These are phyloP conservation scores for Phoenix dactylifera DNA, from an alignment of 176 grass and related monocot genomes.

Conservation along the genomic window DNA sequence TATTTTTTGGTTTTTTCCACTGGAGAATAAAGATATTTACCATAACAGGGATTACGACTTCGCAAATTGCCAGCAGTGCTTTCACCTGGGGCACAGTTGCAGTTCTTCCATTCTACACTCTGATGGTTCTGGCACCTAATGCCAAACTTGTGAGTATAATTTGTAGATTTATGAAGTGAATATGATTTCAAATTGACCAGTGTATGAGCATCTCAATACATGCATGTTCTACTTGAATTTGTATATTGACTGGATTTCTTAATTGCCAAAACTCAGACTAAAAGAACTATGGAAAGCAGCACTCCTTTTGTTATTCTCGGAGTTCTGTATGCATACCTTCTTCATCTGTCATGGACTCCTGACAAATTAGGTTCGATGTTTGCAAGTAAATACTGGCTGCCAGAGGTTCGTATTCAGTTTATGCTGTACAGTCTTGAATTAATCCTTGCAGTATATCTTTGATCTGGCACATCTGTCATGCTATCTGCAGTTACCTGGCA, in stretches of 20 bases:
- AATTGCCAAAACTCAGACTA: constrained; percentile 39
- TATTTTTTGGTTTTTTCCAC: too few species aligned
- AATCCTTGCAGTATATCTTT: not conserved
- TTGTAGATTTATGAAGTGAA: not conserved
- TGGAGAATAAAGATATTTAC: not conserved
- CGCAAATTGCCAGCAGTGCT: constrained; percentile 73
- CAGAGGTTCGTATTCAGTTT: constrained; percentile 44
- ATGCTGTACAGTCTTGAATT: not conserved
- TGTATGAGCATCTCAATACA: too few species aligned
- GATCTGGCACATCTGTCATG: not conserved
- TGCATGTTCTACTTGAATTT: too few species aligned
- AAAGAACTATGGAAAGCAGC: constrained; percentile 65
- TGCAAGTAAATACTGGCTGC: constrained; percentile 90
- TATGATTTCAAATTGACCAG: too few species aligned
- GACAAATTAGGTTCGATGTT: constrained; percentile 78
- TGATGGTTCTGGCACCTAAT: constrained; percentile 93
- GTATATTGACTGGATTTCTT: not conserved
- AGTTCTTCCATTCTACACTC: constrained; percentile 94
- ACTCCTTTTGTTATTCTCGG: constrained; percentile 58
- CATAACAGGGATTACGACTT: constrained; percentile 46
- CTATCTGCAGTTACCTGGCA: constrained; percentile 45
- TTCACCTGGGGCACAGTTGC: constrained; percentile 83
- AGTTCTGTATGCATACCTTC: constrained; percentile 76
- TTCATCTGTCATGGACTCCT: constrained; percentile 87
- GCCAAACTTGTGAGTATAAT: constrained; percentile 49